Percentiles rank a stretch among this genome's conserved stretches.
Evolutionary conservation across 1,284 basidiomycete species (phyloP).

Genomic region (Omphalotus olearius): DNA sequence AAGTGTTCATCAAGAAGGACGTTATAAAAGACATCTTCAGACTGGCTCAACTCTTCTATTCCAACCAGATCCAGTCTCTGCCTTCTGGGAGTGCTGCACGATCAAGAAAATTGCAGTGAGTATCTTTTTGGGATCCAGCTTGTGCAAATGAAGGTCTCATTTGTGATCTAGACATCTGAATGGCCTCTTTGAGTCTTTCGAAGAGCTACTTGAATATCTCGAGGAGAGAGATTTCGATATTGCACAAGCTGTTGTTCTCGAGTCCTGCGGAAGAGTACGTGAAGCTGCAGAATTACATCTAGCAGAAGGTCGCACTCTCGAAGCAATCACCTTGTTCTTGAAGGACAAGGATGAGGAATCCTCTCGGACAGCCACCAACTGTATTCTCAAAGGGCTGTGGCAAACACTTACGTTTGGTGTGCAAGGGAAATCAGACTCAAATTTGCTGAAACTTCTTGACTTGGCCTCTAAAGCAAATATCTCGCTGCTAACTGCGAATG

Average conservation of each 20-base stretch:
- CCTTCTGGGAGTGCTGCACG: constrained; percentile 2
- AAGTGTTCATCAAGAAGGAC: constrained; percentile 29
- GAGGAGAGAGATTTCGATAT: constrained; percentile 52
- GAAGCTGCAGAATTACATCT: constrained; percentile 59
- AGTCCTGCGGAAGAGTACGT: constrained; percentile 33
- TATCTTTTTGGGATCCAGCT: constrained; percentile 10
- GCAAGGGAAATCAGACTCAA: constrained; percentile 8
- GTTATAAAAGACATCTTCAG: constrained; percentile 39
- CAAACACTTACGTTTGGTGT: constrained; percentile 25
- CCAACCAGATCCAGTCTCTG: constrained; percentile 25
- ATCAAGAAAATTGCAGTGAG: constrained; percentile 40
- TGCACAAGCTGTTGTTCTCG: constrained; percentile 47
- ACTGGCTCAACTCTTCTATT: constrained; percentile 50
- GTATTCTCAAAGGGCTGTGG: constrained; percentile 29
- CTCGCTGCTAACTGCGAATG: constrained; percentile 15
- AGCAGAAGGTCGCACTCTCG: constrained; percentile 40
- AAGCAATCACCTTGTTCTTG: constrained; percentile 47
- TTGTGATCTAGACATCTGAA: constrained; percentile 37
- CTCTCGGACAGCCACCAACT: constrained; percentile 26
- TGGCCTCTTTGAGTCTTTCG: constrained; percentile 43
- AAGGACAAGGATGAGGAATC: constrained; percentile 29
- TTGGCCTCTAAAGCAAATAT: constrained; percentile 16
- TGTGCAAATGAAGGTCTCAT: not conserved
- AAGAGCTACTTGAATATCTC: constrained; percentile 56
- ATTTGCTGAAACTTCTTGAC: constrained; percentile 19